These are phyloP conservation scores for Thuidium tamariscinum DNA, from an alignment of 225 moss, liverwort and hornwort genomes.

Conservation along the genomic window DNA sequence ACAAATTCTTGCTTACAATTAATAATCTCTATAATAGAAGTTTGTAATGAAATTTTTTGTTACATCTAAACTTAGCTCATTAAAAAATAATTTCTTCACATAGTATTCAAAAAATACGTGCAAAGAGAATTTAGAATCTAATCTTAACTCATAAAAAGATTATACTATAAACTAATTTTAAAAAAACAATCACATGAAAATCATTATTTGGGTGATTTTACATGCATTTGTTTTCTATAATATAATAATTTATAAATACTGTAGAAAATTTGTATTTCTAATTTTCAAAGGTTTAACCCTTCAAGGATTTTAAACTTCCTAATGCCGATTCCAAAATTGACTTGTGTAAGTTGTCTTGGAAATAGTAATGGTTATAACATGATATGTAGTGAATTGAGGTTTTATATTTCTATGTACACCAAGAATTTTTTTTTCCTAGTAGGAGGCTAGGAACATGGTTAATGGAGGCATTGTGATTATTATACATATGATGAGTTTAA, in stretches of 20 bases:
- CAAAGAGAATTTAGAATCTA: background rate
- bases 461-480: background rate
- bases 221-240: background rate
- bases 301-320: no score
- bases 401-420: background rate
- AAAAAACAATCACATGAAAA: background rate
- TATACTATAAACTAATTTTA: no score
- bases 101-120: background rate
- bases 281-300: no score
- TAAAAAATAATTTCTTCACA: no score
- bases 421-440: background rate
- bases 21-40: background rate
- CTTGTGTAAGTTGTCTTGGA: background rate
- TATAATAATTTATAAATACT: background rate
- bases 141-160: background rate
- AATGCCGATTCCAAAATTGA: background rate
- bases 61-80: no score
- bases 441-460: background rate
- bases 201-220: background rate
- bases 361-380: background rate
- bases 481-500: background rate
- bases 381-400: background rate
- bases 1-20: background rate
- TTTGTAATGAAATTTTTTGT: no score
- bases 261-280: background rate